Evolutionary conservation across 148 eudicot species (phyloP).

Genomic region (Oxyria digyna): DNA sequence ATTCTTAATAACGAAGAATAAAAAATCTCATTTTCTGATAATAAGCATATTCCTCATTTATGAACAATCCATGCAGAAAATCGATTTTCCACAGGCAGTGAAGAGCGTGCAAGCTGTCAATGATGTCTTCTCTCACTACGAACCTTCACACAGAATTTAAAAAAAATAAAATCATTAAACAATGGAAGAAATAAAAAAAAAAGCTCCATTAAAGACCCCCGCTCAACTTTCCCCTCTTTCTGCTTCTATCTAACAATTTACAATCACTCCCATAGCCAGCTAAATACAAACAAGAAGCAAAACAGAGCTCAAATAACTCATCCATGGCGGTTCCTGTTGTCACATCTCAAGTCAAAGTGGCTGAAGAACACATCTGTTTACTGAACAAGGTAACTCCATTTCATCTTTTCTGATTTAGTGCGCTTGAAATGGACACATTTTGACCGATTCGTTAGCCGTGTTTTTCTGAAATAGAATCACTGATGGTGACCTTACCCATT

Average conservation of each 20-base stretch:
- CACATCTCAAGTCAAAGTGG: slow-evolving; percentile 9
- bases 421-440: slow-evolving; percentile 1
- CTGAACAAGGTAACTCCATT: slow-evolving; percentile 24
- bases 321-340: not conserved
- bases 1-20: too few species aligned
- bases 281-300: not conserved
- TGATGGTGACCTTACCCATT: slow-evolving; percentile 8
- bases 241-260: not conserved
- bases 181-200: not conserved
- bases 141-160: not conserved
- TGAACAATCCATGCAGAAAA: not conserved
- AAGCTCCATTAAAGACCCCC: not conserved
- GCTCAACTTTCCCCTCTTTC: slow-evolving; percentile 3
- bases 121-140: not conserved
- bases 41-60: not conserved
- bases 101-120: slow-evolving; percentile 3
- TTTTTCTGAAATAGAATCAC: slow-evolving; percentile 13
- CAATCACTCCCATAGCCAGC: not conserved
- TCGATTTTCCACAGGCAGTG: not conserved
- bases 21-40: not conserved
- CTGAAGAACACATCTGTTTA: slow-evolving; percentile 17
- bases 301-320: not conserved
- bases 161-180: not conserved
- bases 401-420: not conserved
- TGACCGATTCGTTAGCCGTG: slow-evolving; percentile 28